These are phyloP conservation scores for Tricholoma terreum DNA, from an alignment of 768 basidiomycete species.

Conservation along the genomic window DNA sequence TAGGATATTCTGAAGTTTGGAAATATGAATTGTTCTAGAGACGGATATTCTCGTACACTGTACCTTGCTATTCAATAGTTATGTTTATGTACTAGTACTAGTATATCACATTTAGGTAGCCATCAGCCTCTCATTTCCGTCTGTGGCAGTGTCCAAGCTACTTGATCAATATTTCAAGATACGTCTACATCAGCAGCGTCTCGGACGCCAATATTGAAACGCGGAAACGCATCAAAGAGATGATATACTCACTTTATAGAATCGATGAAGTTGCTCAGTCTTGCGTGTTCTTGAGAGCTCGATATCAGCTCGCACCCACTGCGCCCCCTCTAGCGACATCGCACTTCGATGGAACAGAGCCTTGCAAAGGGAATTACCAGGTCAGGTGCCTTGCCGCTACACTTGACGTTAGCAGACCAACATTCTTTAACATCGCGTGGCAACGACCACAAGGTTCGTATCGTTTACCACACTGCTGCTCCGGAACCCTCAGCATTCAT, in stretches of 20 bases:
- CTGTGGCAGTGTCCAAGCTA: too few species aligned
- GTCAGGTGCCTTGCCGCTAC: slow-evolving; percentile 10
- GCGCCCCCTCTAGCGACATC: not conserved
- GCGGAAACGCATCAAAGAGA: not conserved
- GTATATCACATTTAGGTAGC: too few species aligned
- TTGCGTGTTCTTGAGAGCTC: not conserved
- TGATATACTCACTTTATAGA: not conserved
- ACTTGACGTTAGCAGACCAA: slow-evolving; percentile 11
- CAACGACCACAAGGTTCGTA: not conserved
- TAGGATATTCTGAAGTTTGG: too few species aligned
- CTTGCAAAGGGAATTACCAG: slow-evolving; percentile 7
- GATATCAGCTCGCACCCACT: too few species aligned
- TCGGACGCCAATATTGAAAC: not conserved
- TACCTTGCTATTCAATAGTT: not conserved
- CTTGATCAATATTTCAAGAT: too few species aligned
- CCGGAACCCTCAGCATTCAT: not conserved
- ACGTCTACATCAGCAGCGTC: not conserved
- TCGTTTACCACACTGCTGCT: not conserved
- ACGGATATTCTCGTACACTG: not conserved
- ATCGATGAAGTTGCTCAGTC: slow-evolving; percentile 15
- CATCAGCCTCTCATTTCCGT: too few species aligned
- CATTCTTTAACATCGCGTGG: slow-evolving; percentile 4
- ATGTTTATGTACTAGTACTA: not conserved
- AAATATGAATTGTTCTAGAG: not conserved
- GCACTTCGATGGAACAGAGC: not conserved